Base-by-base conservation (phyloP, 2,329 filamentous ascomycete genomes). In the Penicillium vulpinum region DNA sequence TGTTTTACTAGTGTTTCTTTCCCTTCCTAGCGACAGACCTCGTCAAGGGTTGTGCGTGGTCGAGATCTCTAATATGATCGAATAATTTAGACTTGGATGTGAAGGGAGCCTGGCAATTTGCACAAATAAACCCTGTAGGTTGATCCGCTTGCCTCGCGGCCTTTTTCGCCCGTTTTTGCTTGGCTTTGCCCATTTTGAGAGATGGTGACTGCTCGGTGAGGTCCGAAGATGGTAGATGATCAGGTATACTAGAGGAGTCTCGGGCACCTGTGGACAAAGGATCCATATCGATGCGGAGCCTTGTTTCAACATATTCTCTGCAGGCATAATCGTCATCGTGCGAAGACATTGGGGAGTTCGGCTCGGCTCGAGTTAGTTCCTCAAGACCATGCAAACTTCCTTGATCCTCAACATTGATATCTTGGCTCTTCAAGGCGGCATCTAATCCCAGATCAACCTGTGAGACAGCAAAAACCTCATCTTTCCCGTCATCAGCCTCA, bases 91-190 rank as follows among this genome's bases (percentile, higher is more conserved):
- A 88, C 63, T 86, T 88, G 1, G 88, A 91, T 0, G 83, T 85
- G 76, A 97, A 99, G 0, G 77, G 82, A 63, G 89, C 91, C 63
- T 86, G 83, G 74, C 94, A 97, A 5, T 86, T 84, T 3, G 88
- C 83, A 70, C 94, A 97, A 66, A 87, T 87, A 51, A 90, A 83
- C 29, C 85, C 63, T 5, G 57, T 40, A 18, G 61, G 29, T 21
- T 64, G 62, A 43, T 56, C 63, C 22, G 64, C 56, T 29, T 67
- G 59, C 54, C 73, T 71, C 5, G 78, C 79, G 15, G 78, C 79
- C 62, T 77, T 83, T 62, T 78, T 81, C 31, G 79, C 80, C 51
- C 78, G 75, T 62, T 81, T 83, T 57, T 78, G 76, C 63, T 83
- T 84, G 28, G 81, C 81, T 63, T 82, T 83, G 21, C 81, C 80